Base-by-base conservation (phyloP, 2,329 filamentous ascomycete species). In the Ophiostoma sp. region DNA sequence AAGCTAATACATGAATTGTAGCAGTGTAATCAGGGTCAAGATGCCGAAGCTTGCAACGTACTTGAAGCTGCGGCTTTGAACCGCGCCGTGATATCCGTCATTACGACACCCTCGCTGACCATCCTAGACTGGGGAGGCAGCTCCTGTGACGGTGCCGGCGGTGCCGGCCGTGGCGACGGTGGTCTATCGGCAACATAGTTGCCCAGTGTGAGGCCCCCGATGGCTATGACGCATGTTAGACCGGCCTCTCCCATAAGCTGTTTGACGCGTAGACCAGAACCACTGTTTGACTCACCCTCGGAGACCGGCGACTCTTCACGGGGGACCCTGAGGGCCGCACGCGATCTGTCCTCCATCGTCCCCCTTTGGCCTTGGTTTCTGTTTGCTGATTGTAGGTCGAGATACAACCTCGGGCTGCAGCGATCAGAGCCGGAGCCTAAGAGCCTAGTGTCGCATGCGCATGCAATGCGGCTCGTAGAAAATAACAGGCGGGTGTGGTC, bases 41-140 rank as follows among this genome's bases (percentile, higher is more conserved):
- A 27, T 27, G 27, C 27, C 27, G 27, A 27, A 27, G 27, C 27
- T 27, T 27, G 9, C n/a, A 9, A 18, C 82, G 66, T 76, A 88
- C 86, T 79, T 67, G 81, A 78, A 38, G 83, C 81, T 11, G 86
- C 87, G 36, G 79, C 74, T 5, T 76, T 75, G 73, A 89, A 89
- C 70, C 80, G 80, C 18, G 81, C 75, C 1, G 86, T 88, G 66
- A 89, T 86, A 73, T 89, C 86, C 40, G 81, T 79, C 49, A 84
- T 78, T 67, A 87, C 76, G 38, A 89, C 77, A 52, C 86, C 85
- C 9, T 81, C 78, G 66, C 79, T 79, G 38, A 77, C 76, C 41
- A 81, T 77, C 63, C 76, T 76, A 16, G 64, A 55, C 60, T 36
- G 41, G 3, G 64, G 4, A 27, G 81, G 79, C 64, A 79, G 77